Base-by-base conservation (phyloP, 2,329 filamentous ascomycete species). In the Colletotrichum magnum region DNA sequence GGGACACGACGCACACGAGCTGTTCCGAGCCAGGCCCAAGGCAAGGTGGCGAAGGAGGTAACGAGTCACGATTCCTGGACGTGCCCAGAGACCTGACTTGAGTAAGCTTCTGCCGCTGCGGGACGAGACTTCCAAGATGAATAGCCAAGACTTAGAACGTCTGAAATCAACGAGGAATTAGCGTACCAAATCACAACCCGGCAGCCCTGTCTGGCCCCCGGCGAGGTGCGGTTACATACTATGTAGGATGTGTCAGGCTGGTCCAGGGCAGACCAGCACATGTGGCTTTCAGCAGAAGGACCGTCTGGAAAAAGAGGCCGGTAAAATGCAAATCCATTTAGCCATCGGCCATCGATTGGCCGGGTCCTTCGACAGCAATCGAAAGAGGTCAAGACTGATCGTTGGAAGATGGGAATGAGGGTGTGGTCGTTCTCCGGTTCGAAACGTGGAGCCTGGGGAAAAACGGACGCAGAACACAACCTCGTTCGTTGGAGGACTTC, bases 271-370 rank as follows among this genome's bases (percentile, higher is more conserved):
- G 21, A 53, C 16, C 41, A 50, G 26, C 39, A 21, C 67, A 70
- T 64, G 64, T 68, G 58, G 58, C 58, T 71, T 36, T 76, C 68
- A 74, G 3, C 43, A 71, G 51, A 71, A 71, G 73, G 71, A 50
- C 66, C 66, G 66, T 70, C 70, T 72, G 73, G 71, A 51, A 72
- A 58, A 73, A 75, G 26, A 12, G 53, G 61, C 65, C 72, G 75
- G 74, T n/a, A 76, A 75, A 77, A 77, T 70, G 61, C 50, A 53
- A 45, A 15, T 57, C 32, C 24, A 72, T 75, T 77, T 72, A 76
- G 67, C 75, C 75, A 64, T 50, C 69, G 63, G 71, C 72, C 72
- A 5, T 18, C 59, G 10, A 72, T 61, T 72, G 71, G 57, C n/a
- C 36, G 7, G 24, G 2, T 5, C 3, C 59, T 16, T 36, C 12